Percentiles rank a stretch among this genome's conserved stretches.
phyloP scores from a whole-genome alignment of 257 asterid species.

The Nyctanthes arbortristis region DNA sequence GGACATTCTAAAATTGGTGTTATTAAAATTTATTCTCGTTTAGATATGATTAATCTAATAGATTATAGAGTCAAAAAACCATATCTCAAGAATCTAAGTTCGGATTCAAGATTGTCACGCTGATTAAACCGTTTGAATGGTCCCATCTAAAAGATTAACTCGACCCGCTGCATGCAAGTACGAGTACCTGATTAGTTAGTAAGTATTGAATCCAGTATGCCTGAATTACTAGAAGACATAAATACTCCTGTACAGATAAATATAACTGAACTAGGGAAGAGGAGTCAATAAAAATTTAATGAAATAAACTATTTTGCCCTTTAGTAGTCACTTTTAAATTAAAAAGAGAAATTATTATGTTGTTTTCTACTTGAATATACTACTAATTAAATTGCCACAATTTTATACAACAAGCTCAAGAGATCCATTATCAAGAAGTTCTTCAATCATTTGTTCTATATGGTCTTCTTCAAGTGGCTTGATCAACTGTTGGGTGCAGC shows the following conservation, averaged over 20 bases:
- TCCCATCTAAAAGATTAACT: too few species aligned
- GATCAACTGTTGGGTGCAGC: conserved; percentile 12
- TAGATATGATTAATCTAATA: neutral
- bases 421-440: conserved; percentile 60
- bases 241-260: too few species aligned
- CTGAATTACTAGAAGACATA: too few species aligned
- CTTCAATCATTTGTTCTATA: conserved; percentile 73
- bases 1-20: neutral
- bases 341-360: neutral
- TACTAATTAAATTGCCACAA: neutral
- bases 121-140: too few species aligned
- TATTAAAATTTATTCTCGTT: neutral
- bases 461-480: conserved; percentile 62
- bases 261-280: too few species aligned
- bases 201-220: too few species aligned
- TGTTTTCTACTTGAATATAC: neutral
- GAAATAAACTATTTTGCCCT: neutral
- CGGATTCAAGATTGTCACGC: too few species aligned
- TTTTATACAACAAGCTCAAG: conserved; percentile 37
- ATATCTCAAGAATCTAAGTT: too few species aligned
- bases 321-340: neutral
- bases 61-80: too few species aligned
- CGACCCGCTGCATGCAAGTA: too few species aligned
- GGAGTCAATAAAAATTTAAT: neutral
- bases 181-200: too few species aligned